Percentiles rank a stretch among this genome's conserved stretches.
These are phyloP conservation scores for Amanita subjunquillea DNA, from an alignment of 768 basidiomycete species.

Conservation along the genomic window DNA sequence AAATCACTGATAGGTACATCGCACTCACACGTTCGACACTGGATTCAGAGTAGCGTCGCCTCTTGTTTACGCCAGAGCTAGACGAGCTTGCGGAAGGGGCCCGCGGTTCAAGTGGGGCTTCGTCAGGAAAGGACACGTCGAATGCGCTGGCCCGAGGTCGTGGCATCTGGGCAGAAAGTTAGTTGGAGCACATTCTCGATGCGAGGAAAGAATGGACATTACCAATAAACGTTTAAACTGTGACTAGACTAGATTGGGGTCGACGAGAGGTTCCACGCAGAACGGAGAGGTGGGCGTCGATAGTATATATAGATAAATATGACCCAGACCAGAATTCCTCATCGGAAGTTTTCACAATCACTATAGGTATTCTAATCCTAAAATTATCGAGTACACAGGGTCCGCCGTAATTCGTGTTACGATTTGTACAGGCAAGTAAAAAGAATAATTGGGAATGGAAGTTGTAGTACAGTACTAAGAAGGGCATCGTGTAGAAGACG, in stretches of 20 bases:
- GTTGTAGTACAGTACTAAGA: neutral
- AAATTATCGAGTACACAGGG: constrained; percentile 1
- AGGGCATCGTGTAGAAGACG: too few species aligned
- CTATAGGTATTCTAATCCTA: neutral
- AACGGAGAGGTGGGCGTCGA: too few species aligned
- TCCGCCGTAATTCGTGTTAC: neutral
- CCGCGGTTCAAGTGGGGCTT: constrained; percentile 8
- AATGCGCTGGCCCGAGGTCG: constrained; percentile 42
- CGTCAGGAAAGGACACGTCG: constrained; percentile 42
- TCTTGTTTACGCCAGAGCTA: neutral
- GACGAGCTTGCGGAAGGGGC: neutral
- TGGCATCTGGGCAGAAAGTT: constrained; percentile 16
- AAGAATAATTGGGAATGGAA: neutral
- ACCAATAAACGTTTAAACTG: too few species aligned
- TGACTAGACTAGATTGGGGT: too few species aligned
- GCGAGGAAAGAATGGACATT: too few species aligned
- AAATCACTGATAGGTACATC: neutral
- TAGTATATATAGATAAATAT: too few species aligned
- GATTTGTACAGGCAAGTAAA: neutral
- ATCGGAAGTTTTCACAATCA: neutral
- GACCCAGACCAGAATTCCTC: too few species aligned
- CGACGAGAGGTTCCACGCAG: too few species aligned
- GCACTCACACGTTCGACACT: neutral
- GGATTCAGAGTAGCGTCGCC: neutral
- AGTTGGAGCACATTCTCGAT: neutral